Evolutionary conservation across 257 asterid species (phyloP), one percentile per base, ranked within the genome.

Genomic region (Solanum boliviense): DNA sequence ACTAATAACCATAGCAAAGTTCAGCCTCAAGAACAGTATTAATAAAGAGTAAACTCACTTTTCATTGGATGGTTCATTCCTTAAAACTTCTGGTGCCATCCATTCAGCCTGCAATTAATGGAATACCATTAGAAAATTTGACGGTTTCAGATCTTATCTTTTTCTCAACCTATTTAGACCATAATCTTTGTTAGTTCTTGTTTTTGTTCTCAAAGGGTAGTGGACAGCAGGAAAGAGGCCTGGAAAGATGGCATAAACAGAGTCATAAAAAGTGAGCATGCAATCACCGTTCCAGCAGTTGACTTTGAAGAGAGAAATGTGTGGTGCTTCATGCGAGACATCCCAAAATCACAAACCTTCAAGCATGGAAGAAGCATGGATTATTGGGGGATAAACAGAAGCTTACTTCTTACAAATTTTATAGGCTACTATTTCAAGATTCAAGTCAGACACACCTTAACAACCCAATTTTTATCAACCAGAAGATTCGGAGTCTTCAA

Each of bases 1-100:
- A 56, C 70, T 32, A 86, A 86, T 73, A 68, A 72, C 70, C 68
- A 86, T 73, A 86, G 35, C 18, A 73, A 32, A 73, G 68, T 86
- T 65, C 38, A 32, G 75, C 1, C 67, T 11, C 36, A 46, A 39
- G 60, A 13, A 29, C 60, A 36, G 34, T 68, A 68, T 10, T 48
- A 25, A 35, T 38, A 56, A 36, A 76, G 72, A 85, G 83, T 83
- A 68, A 89, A 91, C 99, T 93, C 93, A 97, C 98, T 97, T 97
- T 89, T 97, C 99, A 89, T 94, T 95, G 90, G 98, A 97, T 74
- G 94, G 99, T 92, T 97, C 99, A 87, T 95, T 95, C 91, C 98
- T 94, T 76, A 97, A 90, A 90, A 97, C 98, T 90, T 97, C 99
- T 13, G 99, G 99, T 62, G 99, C 99, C 98, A 95, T 97, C 99